Conservation (phyloP, 139 green algal genomes). For the Tetraselmis chui region DNA sequence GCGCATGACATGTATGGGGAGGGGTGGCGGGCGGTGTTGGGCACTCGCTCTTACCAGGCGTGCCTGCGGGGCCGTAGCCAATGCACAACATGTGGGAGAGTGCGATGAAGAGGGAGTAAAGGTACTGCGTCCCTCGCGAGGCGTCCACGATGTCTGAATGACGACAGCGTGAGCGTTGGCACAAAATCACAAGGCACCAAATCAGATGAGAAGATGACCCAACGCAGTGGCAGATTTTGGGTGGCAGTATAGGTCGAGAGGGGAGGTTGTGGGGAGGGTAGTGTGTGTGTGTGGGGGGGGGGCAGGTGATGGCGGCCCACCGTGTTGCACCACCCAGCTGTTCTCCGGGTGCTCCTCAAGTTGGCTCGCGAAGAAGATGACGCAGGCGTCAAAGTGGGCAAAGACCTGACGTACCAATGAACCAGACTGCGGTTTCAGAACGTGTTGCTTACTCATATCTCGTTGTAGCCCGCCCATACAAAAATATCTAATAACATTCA, state of each 20-base stretch:
- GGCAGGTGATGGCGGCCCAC: too few relatives aligned
- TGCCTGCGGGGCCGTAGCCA: slow-evolving; percentile 18
- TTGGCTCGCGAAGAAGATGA: slow-evolving; percentile 26
- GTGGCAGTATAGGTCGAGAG: too few relatives aligned
- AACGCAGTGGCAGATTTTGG: not conserved
- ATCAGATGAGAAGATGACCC: not conserved
- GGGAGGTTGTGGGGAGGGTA: too few relatives aligned
- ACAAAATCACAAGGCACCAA: not conserved
- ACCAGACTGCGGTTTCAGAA: too few relatives aligned
- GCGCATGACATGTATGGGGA: slow-evolving; percentile 21
- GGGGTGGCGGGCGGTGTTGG: slow-evolving; percentile 12
- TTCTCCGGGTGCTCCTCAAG: slow-evolving; percentile 27
- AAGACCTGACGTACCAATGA: slow-evolving; percentile 24
- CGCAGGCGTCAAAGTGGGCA: slow-evolving; percentile 38
- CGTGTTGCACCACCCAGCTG: slow-evolving; percentile 23
- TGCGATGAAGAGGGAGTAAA: slow-evolving; percentile 24
- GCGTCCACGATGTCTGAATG: not conserved
- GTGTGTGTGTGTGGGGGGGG: too few relatives aligned
- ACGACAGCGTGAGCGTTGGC: not conserved
- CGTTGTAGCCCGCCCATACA: too few relatives aligned
- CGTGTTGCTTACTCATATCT: too few relatives aligned
- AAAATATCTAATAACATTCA: too few relatives aligned
- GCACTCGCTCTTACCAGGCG: not conserved
- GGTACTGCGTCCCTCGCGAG: slow-evolving; percentile 16
- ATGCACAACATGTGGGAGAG: slow-evolving; percentile 35